Conservation (phyloP, 768 basidiomycete genomes). For the Boletus tylopilopsis region DNA sequence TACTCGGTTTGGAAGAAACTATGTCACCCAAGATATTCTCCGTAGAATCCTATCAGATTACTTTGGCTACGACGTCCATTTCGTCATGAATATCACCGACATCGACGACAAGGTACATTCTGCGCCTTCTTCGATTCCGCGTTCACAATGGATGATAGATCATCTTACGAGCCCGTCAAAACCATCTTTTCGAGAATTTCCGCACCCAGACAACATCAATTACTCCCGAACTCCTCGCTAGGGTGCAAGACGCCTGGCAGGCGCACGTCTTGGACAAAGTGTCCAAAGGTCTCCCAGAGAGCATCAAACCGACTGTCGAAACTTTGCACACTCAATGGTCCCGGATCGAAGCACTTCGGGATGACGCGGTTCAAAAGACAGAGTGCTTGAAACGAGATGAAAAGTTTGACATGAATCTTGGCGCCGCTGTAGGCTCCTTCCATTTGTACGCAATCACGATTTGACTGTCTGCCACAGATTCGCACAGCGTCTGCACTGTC, state of each 20-base stretch:
- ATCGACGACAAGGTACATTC: constrained; percentile 92
- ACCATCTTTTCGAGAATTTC: constrained; percentile 64
- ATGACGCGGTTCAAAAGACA: constrained; percentile 61
- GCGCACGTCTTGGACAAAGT: constrained; percentile 62
- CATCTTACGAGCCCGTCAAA: constrained; percentile 85
- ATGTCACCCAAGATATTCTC: constrained; percentile 38
- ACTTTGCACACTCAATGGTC: constrained; percentile 53
- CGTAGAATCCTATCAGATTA: constrained; percentile 87
- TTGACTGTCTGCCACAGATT: constrained; percentile 34
- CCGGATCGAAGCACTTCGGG: constrained; percentile 44
- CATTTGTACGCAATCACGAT: constrained; percentile 6
- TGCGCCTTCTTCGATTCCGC: background rate
- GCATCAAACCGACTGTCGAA: constrained; percentile 45
- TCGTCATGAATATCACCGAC: constrained; percentile 99
- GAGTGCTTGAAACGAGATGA: constrained; percentile 77
- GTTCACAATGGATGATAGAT: constrained; percentile 54
- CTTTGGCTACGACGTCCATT: constrained; percentile 96
- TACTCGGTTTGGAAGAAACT: constrained; percentile 66
- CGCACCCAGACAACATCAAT: constrained; percentile 50
- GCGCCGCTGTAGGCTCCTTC: constrained; percentile 59
- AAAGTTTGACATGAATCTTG: constrained; percentile 89
- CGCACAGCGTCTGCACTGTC: constrained; percentile 52
- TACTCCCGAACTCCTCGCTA: constrained; percentile 52
- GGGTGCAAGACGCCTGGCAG: constrained; percentile 61
- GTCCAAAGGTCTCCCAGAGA: constrained; percentile 55